Percentiles rank a stretch among this genome's conserved stretches.
These are phyloP conservation scores for Aureobasidium sp. DNA, from an alignment of 2,329 filamentous ascomycete genomes.

Conservation along the genomic window DNA sequence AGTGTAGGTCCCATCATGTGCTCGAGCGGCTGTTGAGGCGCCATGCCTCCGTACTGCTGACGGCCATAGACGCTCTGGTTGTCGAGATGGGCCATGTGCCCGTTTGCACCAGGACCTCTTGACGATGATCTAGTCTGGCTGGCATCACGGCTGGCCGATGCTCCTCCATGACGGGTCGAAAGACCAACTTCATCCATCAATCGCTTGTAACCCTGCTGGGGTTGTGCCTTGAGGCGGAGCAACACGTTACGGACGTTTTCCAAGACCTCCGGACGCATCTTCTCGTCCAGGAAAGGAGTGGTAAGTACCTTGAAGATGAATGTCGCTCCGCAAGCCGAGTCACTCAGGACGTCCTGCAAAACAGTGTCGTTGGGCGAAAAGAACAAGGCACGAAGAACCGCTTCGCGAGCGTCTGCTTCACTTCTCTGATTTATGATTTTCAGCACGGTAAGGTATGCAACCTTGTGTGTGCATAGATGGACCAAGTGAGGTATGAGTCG, in stretches of 20 bases:
- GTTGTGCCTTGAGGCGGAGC: constrained; percentile 82
- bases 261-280: constrained; percentile 76
- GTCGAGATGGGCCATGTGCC: constrained; percentile 29
- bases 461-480: constrained; percentile 96
- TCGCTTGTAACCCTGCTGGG: constrained; percentile 93
- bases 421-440: constrained; percentile 98
- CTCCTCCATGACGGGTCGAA: constrained; percentile 49
- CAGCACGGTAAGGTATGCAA: constrained; percentile 91
- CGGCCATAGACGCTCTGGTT: constrained; percentile 29
- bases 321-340: constrained; percentile 87
- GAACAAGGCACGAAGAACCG: constrained; percentile 83
- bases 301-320: constrained; percentile 98
- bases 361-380: constrained; percentile 81
- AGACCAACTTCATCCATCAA: constrained; percentile 97
- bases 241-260: constrained; percentile 89
- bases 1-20: constrained; percentile 30
- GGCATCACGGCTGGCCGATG: constrained; percentile 29
- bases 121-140: constrained; percentile 28
- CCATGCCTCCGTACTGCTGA: constrained; percentile 30
- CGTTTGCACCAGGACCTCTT: constrained; percentile 27
- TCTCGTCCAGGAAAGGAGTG: constrained; percentile 94
- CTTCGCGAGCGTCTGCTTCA: constrained; percentile 85
- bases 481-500: constrained; percentile 88
- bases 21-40: constrained; percentile 34
- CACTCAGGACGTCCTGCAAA: constrained; percentile 81